Percentiles rank a stretch among this genome's conserved stretches.
Conservation (phyloP, 139 green algal genomes). For the Volvox africanus region DNA sequence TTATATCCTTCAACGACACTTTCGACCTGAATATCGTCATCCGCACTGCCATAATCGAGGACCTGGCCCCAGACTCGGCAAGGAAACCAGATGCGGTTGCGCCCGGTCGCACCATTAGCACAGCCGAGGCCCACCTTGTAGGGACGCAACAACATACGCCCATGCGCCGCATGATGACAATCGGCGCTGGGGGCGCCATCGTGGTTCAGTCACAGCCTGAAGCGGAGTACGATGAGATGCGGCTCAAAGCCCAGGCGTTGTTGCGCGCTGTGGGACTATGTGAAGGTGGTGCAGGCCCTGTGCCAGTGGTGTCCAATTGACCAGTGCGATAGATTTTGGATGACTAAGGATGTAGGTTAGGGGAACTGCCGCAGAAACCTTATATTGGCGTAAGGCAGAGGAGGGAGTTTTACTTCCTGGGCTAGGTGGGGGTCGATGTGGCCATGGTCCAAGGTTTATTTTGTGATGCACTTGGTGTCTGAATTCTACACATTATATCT, state of each 20-base stretch:
- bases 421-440: no score
- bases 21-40: conserved; percentile 99
- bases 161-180: conserved; percentile 56
- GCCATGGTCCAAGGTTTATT: no score
- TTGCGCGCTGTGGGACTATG: conserved; percentile 55
- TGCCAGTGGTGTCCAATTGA: conserved; percentile 1
- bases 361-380: no score
- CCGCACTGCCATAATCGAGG: conserved; percentile 86
- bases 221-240: conserved; percentile 96
- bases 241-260: conserved; percentile 86
- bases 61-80: neutral
- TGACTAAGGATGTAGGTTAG: no score
- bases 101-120: neutral
- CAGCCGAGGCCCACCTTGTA: neutral
- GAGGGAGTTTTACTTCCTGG: no score
- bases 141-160: neutral
- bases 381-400: no score
- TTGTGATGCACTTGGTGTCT: no score
- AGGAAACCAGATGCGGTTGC: no score
- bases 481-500: no score
- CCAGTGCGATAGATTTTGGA: no score
- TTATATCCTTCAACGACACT: conserved; percentile 86
- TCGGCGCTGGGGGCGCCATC: conserved; percentile 96
- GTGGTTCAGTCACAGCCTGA: conserved; percentile 87
- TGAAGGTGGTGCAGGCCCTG: conserved; percentile 16